A percentile compares a stretch with the other conserved stretches of the same genome.
Evolutionary conservation across 1,284 basidiomycete genomes (phyloP).

Genomic region (Malassezia dermatis): DNA sequence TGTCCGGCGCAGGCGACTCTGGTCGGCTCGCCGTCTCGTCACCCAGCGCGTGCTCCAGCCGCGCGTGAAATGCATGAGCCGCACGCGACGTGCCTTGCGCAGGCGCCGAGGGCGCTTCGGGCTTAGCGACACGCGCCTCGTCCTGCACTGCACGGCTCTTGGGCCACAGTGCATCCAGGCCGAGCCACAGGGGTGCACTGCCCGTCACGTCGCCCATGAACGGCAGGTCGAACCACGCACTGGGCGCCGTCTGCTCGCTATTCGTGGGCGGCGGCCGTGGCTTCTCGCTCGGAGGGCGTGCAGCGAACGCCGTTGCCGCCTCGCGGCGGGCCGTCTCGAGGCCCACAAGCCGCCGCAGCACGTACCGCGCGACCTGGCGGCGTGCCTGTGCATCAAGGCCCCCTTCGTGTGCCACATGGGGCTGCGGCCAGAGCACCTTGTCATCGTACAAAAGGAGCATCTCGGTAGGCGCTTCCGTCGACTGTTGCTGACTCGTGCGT

Average conservation of each 20-base stretch:
- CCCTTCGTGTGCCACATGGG: neutral
- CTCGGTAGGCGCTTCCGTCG: neutral
- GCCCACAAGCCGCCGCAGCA: slow-evolving; percentile 1
- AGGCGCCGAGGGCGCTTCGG: neutral
- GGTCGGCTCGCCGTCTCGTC: neutral
- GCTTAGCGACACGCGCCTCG: neutral
- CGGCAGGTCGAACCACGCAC: neutral
- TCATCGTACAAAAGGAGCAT: slow-evolving; percentile 12
- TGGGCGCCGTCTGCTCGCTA: neutral
- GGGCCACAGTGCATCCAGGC: neutral
- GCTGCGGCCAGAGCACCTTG: slow-evolving; percentile 8
- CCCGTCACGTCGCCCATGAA: neutral
- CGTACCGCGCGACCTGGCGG: slow-evolving; percentile 3
- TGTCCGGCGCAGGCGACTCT: neutral
- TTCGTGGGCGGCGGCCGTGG: neutral
- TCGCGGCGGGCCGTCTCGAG: slow-evolving; percentile 7
- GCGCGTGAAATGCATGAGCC: slow-evolving; percentile 8
- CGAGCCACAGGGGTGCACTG: neutral
- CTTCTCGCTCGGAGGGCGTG: neutral
- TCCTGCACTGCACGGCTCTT: neutral
- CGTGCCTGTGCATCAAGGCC: neutral
- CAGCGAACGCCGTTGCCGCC: neutral
- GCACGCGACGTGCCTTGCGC: neutral
- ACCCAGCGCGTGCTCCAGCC: slow-evolving; percentile 6
- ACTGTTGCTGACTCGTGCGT: neutral